A percentile compares a stretch with the other conserved stretches of the same genome.
These are phyloP conservation scores for Pontederia paniculata DNA, from an alignment of 176 grass and related monocot species.

Conservation along the genomic window DNA sequence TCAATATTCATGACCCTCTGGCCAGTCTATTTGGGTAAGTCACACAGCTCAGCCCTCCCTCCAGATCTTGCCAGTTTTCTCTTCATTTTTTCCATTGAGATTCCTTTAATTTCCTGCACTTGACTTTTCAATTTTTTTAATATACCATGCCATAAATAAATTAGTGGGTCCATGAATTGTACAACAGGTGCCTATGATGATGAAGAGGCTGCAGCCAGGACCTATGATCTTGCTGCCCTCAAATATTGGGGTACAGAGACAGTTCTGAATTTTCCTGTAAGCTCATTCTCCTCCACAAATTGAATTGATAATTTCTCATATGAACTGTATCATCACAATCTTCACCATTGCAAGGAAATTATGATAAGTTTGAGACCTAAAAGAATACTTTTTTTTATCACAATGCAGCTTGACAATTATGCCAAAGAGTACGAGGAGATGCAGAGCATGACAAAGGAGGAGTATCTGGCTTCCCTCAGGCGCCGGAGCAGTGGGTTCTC, in stretches of 20 bases:
- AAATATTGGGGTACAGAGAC: constrained; percentile 51
- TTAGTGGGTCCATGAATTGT: background rate
- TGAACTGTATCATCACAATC: background rate
- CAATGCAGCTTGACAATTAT: constrained; percentile 52
- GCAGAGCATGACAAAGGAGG: constrained; percentile 46
- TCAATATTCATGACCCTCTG: constrained; percentile 25
- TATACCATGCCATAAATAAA: constrained; percentile 2
- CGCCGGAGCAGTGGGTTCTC: constrained; percentile 72
- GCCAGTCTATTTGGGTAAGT: constrained; percentile 84
- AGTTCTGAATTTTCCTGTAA: constrained; percentile 71
- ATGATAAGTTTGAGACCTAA: no score
- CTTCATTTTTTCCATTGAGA: constrained; percentile 10
- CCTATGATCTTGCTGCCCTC: constrained; percentile 78
- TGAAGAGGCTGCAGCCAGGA: constrained; percentile 52
- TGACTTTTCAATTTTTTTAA: background rate
- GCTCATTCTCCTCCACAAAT: background rate
- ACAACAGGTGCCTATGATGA: constrained; percentile 38
- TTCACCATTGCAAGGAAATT: no score
- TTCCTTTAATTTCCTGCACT: constrained; percentile 15
- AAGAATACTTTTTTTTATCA: no score
- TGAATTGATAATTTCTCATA: background rate
- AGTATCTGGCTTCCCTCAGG: constrained; percentile 42
- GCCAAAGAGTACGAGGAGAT: constrained; percentile 45
- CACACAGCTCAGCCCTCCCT: constrained; percentile 14
- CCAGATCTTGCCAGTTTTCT: no score